Evolutionary conservation across 768 basidiomycete species (phyloP).

Genomic region (Rhizopogon vesiculosus): DNA sequence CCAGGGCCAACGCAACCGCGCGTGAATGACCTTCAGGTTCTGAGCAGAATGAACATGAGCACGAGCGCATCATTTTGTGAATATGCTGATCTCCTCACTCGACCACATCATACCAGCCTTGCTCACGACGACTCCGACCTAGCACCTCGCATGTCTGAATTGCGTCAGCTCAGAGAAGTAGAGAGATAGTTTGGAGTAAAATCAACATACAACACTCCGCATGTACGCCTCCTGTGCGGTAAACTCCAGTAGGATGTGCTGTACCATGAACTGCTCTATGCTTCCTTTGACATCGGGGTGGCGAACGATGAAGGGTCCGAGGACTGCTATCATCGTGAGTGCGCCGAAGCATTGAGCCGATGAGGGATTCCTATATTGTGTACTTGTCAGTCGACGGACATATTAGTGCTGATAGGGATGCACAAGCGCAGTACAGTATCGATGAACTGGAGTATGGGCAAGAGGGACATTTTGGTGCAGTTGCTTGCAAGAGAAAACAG

Average conservation of each 20-base stretch:
- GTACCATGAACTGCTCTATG: slow-evolving; percentile 75
- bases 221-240: slow-evolving; percentile 63
- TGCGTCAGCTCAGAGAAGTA: not conserved
- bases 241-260: slow-evolving; percentile 74
- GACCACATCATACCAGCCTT: slow-evolving; percentile 67
- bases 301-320: slow-evolving; percentile 77
- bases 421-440: slow-evolving; percentile 68
- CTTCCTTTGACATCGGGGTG: slow-evolving; percentile 74
- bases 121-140: slow-evolving; percentile 64
- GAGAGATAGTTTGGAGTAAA: not conserved
- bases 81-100: slow-evolving; percentile 47
- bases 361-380: slow-evolving; percentile 36
- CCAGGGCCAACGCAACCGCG: slow-evolving; percentile 58
- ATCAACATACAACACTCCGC: slow-evolving; percentile 62
- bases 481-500: slow-evolving; percentile 73
- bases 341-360: slow-evolving; percentile 78
- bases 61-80: not conserved
- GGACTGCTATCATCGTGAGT: slow-evolving; percentile 73
- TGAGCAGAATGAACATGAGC: slow-evolving; percentile 19
- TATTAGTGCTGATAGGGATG: slow-evolving; percentile 18
- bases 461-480: slow-evolving; percentile 77
- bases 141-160: slow-evolving; percentile 75
- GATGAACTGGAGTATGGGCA: slow-evolving; percentile 75
- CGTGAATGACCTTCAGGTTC: slow-evolving; percentile 64
- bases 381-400: not conserved